Percentiles rank a stretch among this genome's conserved stretches.
Conservation (phyloP, 139 green algal species). For the Coelastrella sp. region DNA sequence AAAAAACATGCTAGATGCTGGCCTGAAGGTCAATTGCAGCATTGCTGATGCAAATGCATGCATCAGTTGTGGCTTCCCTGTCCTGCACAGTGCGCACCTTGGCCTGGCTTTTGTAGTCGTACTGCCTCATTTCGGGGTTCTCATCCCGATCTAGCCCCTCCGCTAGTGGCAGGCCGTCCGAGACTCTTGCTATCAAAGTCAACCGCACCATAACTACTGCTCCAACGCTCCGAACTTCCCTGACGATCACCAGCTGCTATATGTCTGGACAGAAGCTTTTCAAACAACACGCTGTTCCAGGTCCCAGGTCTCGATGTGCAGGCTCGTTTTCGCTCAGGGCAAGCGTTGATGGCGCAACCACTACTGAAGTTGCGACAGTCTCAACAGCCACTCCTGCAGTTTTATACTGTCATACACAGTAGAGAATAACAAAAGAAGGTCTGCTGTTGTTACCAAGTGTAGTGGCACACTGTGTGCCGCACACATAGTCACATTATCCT, state of each 20-base stretch:
- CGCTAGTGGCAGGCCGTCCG: conserved; percentile 94
- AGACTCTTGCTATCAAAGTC: conserved; percentile 92
- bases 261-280: too few relatives aligned
- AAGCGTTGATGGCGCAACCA: background rate
- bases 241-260: too few relatives aligned
- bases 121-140: conserved; percentile 79
- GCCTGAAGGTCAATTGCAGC: too few relatives aligned
- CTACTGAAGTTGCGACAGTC: too few relatives aligned
- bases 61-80: background rate
- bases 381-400: too few relatives aligned
- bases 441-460: too few relatives aligned
- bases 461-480: too few relatives aligned
- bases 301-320: background rate
- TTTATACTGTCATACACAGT: too few relatives aligned
- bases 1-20: too few relatives aligned
- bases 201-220: conserved; percentile 79
- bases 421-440: too few relatives aligned
- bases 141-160: conserved; percentile 96
- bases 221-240: background rate
- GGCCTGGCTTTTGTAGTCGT: conserved; percentile 94
- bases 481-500: too few relatives aligned
- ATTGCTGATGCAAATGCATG: too few relatives aligned
- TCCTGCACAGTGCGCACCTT: conserved; percentile 73
- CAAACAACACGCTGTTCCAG: background rate
- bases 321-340: background rate